phyloP scores from a whole-genome alignment of 2,329 filamentous ascomycete genomes.

The Penicillium sp. region DNA sequence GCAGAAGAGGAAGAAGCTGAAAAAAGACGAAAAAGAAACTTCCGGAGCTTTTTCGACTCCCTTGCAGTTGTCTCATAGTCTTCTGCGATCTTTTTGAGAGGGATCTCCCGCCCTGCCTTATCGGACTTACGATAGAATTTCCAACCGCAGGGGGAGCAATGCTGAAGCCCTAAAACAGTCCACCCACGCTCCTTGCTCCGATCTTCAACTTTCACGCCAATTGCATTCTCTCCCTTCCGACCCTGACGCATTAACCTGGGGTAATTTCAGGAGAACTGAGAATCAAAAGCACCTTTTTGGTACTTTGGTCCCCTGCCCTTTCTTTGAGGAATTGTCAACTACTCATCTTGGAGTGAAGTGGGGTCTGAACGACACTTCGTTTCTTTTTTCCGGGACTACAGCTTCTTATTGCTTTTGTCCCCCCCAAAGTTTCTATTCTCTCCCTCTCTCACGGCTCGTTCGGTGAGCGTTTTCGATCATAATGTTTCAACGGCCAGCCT shows the following conservation, averaged over 20 bases:
- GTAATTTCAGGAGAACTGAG: slow-evolving; percentile 24
- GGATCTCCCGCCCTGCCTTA: slow-evolving; percentile 22
- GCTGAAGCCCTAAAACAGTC: slow-evolving; percentile 31
- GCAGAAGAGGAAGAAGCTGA: too few species aligned
- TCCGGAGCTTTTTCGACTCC: slow-evolving; percentile 8
- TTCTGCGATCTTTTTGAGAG: slow-evolving; percentile 6
- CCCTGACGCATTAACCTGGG: slow-evolving; percentile 29
- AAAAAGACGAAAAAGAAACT: neutral
- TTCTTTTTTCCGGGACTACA: neutral
- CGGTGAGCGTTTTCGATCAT: slow-evolving; percentile 10
- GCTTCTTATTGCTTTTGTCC: neutral
- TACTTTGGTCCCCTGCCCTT: slow-evolving; percentile 26
- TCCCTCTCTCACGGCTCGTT: neutral
- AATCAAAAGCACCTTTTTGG: slow-evolving; percentile 33
- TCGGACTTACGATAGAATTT: slow-evolving; percentile 24
- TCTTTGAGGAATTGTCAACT: slow-evolving; percentile 19
- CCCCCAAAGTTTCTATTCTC: neutral
- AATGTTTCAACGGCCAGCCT: slow-evolving; percentile 41
- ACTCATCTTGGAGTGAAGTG: slow-evolving; percentile 20
- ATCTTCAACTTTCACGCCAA: slow-evolving; percentile 28
- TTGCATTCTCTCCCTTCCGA: slow-evolving; percentile 38
- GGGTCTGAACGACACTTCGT: slow-evolving; percentile 15
- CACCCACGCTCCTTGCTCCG: slow-evolving; percentile 28
- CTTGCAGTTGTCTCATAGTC: slow-evolving; percentile 31
- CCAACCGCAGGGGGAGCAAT: slow-evolving; percentile 32